Evolutionary conservation across 2,329 filamentous ascomycete species (phyloP).

Genomic region (Aspergillus neoniger): DNA sequence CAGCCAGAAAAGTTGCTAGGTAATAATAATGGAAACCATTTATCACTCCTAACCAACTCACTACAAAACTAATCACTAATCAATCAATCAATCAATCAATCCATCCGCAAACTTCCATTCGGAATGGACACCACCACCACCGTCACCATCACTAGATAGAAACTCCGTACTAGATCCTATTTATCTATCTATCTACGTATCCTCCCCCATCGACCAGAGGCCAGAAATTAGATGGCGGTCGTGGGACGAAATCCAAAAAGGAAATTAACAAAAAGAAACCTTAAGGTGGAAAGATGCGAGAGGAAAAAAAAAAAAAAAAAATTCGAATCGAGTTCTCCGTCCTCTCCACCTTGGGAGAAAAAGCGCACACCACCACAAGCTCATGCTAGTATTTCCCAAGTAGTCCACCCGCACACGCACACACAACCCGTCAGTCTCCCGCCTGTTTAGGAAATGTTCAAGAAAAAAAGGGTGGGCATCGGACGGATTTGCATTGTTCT

Average conservation of each 20-base stretch:
- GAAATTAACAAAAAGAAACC: no score
- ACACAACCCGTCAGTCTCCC: neutral
- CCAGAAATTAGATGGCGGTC: no score
- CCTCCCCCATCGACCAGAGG: neutral
- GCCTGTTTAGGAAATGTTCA: neutral
- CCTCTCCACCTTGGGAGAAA: neutral
- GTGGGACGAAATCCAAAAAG: no score
- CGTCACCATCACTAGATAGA: neutral
- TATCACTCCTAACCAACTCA: conserved; percentile 5
- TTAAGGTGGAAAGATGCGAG: neutral
- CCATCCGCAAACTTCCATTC: neutral
- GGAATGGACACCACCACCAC: neutral
- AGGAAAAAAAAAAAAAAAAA: neutral
- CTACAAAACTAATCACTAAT: neutral
- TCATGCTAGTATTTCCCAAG: neutral
- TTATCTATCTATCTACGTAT: no score
- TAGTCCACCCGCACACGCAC: conserved; percentile 2
- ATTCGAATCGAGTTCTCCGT: neutral
- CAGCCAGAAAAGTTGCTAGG: neutral
- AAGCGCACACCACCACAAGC: neutral
- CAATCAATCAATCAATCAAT: neutral
- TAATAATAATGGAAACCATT: conserved; percentile 16
- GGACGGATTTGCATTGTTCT: conserved; percentile 16
- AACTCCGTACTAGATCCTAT: neutral
- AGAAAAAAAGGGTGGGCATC: conserved; percentile 16